Base-by-base conservation (phyloP, 2,329 filamentous ascomycete genomes). In the Fusarium irregulare region DNA sequence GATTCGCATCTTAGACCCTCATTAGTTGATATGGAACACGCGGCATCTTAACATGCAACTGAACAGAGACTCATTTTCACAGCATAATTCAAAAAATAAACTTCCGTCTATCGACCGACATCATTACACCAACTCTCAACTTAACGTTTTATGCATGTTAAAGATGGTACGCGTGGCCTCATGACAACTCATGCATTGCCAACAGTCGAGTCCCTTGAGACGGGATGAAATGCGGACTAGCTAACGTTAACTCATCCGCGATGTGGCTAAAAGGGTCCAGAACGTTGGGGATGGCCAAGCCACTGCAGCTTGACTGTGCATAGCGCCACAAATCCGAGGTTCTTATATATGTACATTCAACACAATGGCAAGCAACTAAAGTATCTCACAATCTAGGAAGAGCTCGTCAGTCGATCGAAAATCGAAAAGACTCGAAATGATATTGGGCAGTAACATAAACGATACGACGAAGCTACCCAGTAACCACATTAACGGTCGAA, bases 241-340 rank as follows among this genome's bases (percentile, higher is more conserved):
- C 11, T 20, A 41, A 55, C 42, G 40, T 66, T 50, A 46, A 34
- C 23, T 41, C 28, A 41, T 32, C 42, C 45, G 40, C 23, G 47
- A 60, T 46, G 45, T 51, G 62, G 61, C 54, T 56, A 70, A 60
- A 40, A 51, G 48, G 42, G 34, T 12, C 37, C 20, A 66, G 55
- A 66, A 49, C 40, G 28, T 28, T 45, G 59, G 8, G 30, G 40
- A 23, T 44, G 34, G 18, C 18, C 61, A 61, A 66, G 37, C 30
- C 37, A 42, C 21, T 21, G 28, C 8, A 20, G 21, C 23, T 63
- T 25, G 47, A 7, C 18, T n/a, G 34, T 50, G n/a, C 47, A 14
- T 27, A 63, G 18, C 40, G 10, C 13, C 60, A 57, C 8, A 34
- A 49, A 59, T 20, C 18, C 28, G 46, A 46, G 27, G 11, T 34